These are phyloP conservation scores for Mesembryanthemum crystallinum DNA, from an alignment of 148 eudicot genomes.

Conservation along the genomic window DNA sequence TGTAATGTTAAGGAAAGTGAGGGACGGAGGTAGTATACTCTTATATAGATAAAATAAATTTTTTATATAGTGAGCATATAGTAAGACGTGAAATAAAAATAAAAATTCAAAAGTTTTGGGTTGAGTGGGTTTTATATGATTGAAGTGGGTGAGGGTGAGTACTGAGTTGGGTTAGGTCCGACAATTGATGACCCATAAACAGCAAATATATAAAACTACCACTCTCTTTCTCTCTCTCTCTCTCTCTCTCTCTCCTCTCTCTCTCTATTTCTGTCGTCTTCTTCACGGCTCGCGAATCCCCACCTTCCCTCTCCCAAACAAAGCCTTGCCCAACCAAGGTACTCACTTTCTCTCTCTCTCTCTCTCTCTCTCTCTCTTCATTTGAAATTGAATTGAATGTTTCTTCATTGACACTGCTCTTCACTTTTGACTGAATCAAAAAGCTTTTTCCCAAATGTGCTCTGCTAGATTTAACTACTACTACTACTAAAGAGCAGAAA, in stretches of 20 bases:
- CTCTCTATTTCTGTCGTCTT: constrained; percentile 13
- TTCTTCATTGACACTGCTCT: constrained; percentile 21
- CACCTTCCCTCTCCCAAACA: neutral
- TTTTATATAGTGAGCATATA: too few species aligned
- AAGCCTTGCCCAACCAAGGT: constrained; percentile 6
- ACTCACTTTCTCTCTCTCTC: constrained; percentile 8
- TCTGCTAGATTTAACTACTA: neutral
- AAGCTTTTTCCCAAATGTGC: neutral
- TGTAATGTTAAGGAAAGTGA: too few species aligned
- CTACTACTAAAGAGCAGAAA: constrained; percentile 1
- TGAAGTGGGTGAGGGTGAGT: constrained; percentile 23
- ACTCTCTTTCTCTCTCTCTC: neutral
- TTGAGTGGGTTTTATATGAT: neutral
- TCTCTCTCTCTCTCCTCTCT: constrained; percentile 10
- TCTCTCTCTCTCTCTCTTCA: constrained; percentile 7
- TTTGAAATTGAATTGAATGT: neutral
- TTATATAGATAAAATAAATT: too few species aligned
- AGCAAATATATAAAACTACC: neutral
- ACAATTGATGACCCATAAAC: constrained; percentile 14
- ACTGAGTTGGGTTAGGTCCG: constrained; percentile 17
- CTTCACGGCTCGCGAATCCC: constrained; percentile 17
- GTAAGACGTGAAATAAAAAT: too few species aligned
- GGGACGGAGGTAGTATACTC: too few species aligned
- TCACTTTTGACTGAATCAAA: constrained; percentile 16
- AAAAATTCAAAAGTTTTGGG: too few species aligned